phyloP scores from a whole-genome alignment of 345 rosid genomes.

The Excoecaria agallocha region DNA sequence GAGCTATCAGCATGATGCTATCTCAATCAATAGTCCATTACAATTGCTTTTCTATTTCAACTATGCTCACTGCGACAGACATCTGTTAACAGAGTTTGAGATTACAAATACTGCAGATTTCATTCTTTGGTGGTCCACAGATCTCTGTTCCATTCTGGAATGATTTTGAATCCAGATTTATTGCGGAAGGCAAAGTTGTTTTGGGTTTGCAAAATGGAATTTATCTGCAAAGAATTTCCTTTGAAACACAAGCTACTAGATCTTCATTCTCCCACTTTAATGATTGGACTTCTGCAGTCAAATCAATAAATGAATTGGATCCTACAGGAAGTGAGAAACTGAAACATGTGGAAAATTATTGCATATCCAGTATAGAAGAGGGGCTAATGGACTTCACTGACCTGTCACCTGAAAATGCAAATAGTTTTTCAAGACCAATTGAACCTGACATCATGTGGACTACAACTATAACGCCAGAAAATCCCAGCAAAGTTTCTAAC shows the following conservation, averaged over 20 bases:
- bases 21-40: too few species aligned
- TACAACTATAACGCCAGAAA: slow-evolving; percentile 36
- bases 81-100: slow-evolving; percentile 6
- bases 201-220: slow-evolving; percentile 40
- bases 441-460: slow-evolving; percentile 41
- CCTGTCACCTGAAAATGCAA: slow-evolving; percentile 37
- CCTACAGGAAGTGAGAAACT: slow-evolving; percentile 31
- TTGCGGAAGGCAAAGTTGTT: slow-evolving; percentile 40
- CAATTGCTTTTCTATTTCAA: neutral
- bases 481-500: slow-evolving; percentile 36
- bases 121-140: slow-evolving; percentile 47
- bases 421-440: slow-evolving; percentile 27
- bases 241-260: slow-evolving; percentile 48
- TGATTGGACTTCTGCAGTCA: slow-evolving; percentile 38
- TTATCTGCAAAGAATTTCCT: slow-evolving; percentile 31
- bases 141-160: too few species aligned
- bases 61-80: neutral
- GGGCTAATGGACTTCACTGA: slow-evolving; percentile 30
- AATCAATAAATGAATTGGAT: slow-evolving; percentile 21
- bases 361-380: slow-evolving; percentile 38
- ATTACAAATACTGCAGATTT: slow-evolving; percentile 43
- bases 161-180: slow-evolving; percentile 38
- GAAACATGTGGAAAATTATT: slow-evolving; percentile 44
- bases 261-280: slow-evolving; percentile 41
- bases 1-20: neutral